Evolutionary conservation across 2,329 filamentous ascomycete genomes (phyloP).

Genomic region (Verticillium alfalfae): DNA sequence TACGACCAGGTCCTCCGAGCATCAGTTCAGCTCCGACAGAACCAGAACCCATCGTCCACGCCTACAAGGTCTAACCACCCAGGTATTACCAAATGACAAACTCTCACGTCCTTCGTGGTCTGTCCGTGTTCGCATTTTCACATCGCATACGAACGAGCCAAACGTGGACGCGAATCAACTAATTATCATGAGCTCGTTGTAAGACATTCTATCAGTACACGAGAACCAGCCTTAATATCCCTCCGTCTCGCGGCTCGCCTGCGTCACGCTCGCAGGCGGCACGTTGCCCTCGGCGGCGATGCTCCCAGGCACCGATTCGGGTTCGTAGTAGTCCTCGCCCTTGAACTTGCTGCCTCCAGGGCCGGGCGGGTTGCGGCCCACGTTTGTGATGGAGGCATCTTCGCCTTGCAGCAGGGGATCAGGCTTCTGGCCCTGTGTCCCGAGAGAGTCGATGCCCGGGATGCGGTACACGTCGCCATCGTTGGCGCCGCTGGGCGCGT

Average conservation of each 20-base stretch:
- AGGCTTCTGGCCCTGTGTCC: constrained; percentile 3
- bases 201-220: background rate
- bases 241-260: constrained; percentile 25
- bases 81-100: too few species aligned
- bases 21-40: too few species aligned
- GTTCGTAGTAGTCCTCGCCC: constrained; percentile 32
- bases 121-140: too few species aligned
- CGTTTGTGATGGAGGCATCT: constrained; percentile 29
- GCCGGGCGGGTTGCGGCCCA: constrained; percentile 26
- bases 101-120: too few species aligned
- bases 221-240: background rate
- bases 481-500: background rate
- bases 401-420: constrained; percentile 20
- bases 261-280: constrained; percentile 31
- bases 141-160: too few species aligned
- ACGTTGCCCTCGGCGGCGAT: constrained; percentile 26
- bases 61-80: too few species aligned
- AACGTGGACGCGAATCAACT: too few species aligned
- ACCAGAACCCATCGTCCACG: too few species aligned
- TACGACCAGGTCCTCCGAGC: too few species aligned
- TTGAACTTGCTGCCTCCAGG: constrained; percentile 31
- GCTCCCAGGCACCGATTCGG: constrained; percentile 34
- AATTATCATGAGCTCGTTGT: background rate
- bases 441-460: constrained; percentile 1
- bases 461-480: background rate